Percentiles rank a stretch among this genome's conserved stretches.
Conservation (phyloP, 768 basidiomycete genomes). For the Cubamyces lactineus region DNA sequence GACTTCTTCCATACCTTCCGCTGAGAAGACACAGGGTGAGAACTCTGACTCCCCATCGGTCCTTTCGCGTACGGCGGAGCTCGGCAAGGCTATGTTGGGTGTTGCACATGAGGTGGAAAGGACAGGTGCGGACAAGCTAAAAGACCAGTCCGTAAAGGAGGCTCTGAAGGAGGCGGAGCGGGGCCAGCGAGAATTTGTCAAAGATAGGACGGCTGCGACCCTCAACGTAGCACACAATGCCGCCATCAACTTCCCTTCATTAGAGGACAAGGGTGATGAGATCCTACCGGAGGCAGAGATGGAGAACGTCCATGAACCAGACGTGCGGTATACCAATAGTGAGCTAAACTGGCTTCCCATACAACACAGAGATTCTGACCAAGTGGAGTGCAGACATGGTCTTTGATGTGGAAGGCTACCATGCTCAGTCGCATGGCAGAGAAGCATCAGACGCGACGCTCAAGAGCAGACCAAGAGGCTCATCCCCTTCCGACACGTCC, state of each 20-base stretch:
- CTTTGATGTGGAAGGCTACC: slow-evolving; percentile 84
- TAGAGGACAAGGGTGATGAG: slow-evolving; percentile 43
- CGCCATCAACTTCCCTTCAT: slow-evolving; percentile 30
- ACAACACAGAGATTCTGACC: neutral
- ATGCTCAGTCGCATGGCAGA: slow-evolving; percentile 42
- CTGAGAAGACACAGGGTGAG: slow-evolving; percentile 7
- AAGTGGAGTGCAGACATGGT: slow-evolving; percentile 58
- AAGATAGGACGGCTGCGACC: slow-evolving; percentile 28
- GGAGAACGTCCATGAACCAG: slow-evolving; percentile 38
- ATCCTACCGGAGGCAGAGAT: slow-evolving; percentile 48
- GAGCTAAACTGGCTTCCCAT: neutral
- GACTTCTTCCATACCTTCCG: neutral
- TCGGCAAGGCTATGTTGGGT: slow-evolving; percentile 34
- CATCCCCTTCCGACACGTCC: slow-evolving; percentile 6
- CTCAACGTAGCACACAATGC: slow-evolving; percentile 24
- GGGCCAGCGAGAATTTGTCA: slow-evolving; percentile 17
- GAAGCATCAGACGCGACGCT: slow-evolving; percentile 35
- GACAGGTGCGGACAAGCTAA: slow-evolving; percentile 31
- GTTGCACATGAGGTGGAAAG: slow-evolving; percentile 34
- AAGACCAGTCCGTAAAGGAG: slow-evolving; percentile 30
- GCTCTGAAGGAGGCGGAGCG: slow-evolving; percentile 24
- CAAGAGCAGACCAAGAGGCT: slow-evolving; percentile 12
- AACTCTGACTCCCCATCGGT: slow-evolving; percentile 16
- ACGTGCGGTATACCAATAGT: slow-evolving; percentile 61
- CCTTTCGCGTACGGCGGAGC: slow-evolving; percentile 30